These are phyloP conservation scores for Lichtheimia ramosa DNA, from an alignment of 371 early-diverging fungal genomes.

Conservation along the genomic window DNA sequence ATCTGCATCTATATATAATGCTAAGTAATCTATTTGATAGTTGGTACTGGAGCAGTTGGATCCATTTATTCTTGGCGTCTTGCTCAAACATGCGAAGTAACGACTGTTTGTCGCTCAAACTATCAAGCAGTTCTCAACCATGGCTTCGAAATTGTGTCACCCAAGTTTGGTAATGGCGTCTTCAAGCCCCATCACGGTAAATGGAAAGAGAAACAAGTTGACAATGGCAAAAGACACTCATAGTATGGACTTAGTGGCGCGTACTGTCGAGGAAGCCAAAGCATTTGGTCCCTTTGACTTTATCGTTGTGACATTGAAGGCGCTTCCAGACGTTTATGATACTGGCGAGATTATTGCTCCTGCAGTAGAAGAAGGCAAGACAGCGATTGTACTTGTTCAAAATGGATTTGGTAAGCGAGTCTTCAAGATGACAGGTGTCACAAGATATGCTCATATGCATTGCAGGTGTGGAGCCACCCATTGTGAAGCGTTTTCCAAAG, in stretches of 20 bases:
- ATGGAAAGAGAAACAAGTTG: too few relatives aligned
- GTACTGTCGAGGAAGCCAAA: conserved; percentile 47
- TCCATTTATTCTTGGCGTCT: conserved; percentile 74
- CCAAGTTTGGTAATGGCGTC: conserved; percentile 57
- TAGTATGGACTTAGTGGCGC: conserved; percentile 32
- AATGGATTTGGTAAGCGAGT: conserved; percentile 69
- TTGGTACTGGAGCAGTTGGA: conserved; percentile 83
- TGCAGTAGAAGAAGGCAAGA: conserved; percentile 52
- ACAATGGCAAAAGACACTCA: neutral
- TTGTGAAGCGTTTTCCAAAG: conserved; percentile 60
- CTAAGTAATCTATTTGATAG: conserved; percentile 22
- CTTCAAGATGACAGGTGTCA: neutral
- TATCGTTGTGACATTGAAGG: conserved; percentile 76
- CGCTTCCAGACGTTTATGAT: conserved; percentile 62
- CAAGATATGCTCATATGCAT: neutral
- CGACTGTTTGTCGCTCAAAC: conserved; percentile 82
- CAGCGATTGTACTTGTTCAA: conserved; percentile 78
- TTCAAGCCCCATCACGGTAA: conserved; percentile 60
- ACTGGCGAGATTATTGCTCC: conserved; percentile 64
- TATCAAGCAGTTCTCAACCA: conserved; percentile 58
- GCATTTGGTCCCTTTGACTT: conserved; percentile 57
- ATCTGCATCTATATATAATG: too few relatives aligned
- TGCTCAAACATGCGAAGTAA: conserved; percentile 59
- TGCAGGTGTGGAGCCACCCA: conserved; percentile 63
- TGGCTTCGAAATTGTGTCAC: conserved; percentile 69